Percentiles rank a stretch among this genome's conserved stretches.
phyloP scores from a whole-genome alignment of 2,329 filamentous ascomycete species.

The Trichoderma sp. region DNA sequence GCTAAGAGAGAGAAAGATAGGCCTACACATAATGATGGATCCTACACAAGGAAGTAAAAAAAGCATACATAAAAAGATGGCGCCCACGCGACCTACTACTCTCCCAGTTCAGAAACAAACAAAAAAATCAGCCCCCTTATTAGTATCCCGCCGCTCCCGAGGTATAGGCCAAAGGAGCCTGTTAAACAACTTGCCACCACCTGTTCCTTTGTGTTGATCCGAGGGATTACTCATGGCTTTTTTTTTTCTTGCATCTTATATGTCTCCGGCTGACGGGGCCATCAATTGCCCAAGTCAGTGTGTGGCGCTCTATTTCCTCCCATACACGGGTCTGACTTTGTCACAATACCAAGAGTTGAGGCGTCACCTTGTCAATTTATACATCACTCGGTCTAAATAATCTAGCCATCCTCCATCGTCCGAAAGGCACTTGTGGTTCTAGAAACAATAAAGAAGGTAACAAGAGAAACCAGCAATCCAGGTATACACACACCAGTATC shows the following conservation, averaged over 20 bases:
- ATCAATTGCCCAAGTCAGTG: neutral
- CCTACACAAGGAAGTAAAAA: too few relatives aligned
- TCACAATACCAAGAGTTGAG: neutral
- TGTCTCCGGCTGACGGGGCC: neutral
- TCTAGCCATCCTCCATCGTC: neutral
- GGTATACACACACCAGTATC: constrained; percentile 3
- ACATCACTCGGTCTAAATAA: neutral
- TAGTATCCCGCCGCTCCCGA: constrained; percentile 16
- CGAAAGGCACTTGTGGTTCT: neutral
- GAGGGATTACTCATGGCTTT: neutral
- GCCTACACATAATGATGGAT: neutral
- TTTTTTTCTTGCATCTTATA: neutral
- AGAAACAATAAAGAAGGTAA: neutral
- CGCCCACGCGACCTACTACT: neutral
- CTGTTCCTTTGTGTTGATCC: neutral
- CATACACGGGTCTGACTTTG: neutral
- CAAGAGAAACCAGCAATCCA: neutral
- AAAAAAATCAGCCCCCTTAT: neutral
- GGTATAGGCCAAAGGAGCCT: neutral
- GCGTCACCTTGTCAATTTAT: neutral
- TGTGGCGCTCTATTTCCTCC: neutral
- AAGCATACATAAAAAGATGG: neutral
- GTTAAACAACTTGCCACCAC: neutral
- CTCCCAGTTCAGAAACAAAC: neutral
- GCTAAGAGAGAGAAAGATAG: neutral